Base-by-base conservation (phyloP, 805 yeast genomes). In the Scheffersomyces stipitis region DNA sequence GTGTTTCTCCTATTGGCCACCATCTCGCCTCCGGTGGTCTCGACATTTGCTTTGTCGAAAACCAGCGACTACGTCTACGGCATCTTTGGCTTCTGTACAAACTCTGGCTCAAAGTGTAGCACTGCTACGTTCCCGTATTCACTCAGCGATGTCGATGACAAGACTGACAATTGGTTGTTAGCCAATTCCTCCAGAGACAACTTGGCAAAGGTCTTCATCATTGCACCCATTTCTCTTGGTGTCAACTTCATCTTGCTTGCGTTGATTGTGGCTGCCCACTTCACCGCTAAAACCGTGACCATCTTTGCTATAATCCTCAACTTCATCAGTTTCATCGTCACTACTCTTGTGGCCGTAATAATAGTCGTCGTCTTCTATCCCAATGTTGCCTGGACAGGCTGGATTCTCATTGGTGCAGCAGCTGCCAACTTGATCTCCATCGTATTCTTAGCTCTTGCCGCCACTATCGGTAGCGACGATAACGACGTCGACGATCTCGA, bases 331-430 rank as follows among this genome's bases (percentile, higher is more conserved):
- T 80, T 83, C 53, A 42, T 79, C 12, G 66, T 74, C 8, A 62
- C 86, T 7, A 72, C 82, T 1, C 45, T 83, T 28, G 60, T 74
- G 16, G 76, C 83, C 36, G 60, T 85, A 8, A 71, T 80, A 18
- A 65, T 68, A 0, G 69, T 83, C 26, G 49, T 86, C 33, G 62
- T 78, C 12, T 85, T 81, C 55, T 74, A 69, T 48, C 93, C 93
- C 6, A 66, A 80, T 42, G 69, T 82, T 13, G 60, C 70, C 5
- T 85, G 90, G 90, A 71, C 80, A n/a, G 71, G 81, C 6, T 85
- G 91, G 90, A 54, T 81, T 23, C 66, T 82, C 50, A 71, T 84
- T 18, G 88, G 83, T 1, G 74, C 86, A 3, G 83, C 86, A 9
- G 82, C 70, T 0, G 59, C 80, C 36, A 70, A 72, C 37, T 61